phyloP scores from a whole-genome alignment of 1,284 basidiomycete genomes.

The Sanghuangporus sanghuang region DNA sequence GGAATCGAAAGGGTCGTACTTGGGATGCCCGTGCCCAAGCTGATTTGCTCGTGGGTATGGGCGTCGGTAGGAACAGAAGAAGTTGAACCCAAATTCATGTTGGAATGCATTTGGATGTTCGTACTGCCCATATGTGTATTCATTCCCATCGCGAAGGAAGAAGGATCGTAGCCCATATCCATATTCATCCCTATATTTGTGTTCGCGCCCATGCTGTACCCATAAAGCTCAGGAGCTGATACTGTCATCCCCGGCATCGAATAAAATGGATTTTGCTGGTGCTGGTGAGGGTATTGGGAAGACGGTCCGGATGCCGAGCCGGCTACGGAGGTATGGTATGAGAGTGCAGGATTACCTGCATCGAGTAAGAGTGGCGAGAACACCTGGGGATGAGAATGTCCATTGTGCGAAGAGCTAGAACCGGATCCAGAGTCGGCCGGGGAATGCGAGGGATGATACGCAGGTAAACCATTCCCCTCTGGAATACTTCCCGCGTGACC shows the following conservation, averaged over 20 bases:
- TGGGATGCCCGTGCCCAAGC: neutral
- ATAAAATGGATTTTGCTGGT: neutral
- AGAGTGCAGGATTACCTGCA: neutral
- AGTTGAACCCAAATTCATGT: neutral
- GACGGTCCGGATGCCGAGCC: neutral
- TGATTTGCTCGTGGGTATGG: neutral
- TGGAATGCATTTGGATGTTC: neutral
- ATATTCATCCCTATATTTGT: neutral
- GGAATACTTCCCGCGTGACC: neutral
- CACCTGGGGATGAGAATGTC: neutral
- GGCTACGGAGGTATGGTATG: neutral
- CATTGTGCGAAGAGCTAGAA: neutral
- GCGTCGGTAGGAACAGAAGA: too few species aligned
- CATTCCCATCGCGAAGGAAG: neutral
- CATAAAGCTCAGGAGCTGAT: neutral
- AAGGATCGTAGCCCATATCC: neutral
- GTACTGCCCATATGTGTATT: neutral
- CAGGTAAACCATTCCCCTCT: neutral
- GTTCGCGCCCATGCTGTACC: neutral
- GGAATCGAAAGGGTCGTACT: neutral
- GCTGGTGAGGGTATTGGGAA: neutral
- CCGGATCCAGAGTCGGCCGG: slow-evolving; percentile 3
- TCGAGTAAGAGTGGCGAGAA: slow-evolving; percentile 5
- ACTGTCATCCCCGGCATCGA: neutral
- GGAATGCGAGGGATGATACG: neutral